A percentile compares a stretch with the other conserved stretches of the same genome.
Evolutionary conservation across 1,284 basidiomycete genomes (phyloP).

Genomic region (Serendipita sp.): DNA sequence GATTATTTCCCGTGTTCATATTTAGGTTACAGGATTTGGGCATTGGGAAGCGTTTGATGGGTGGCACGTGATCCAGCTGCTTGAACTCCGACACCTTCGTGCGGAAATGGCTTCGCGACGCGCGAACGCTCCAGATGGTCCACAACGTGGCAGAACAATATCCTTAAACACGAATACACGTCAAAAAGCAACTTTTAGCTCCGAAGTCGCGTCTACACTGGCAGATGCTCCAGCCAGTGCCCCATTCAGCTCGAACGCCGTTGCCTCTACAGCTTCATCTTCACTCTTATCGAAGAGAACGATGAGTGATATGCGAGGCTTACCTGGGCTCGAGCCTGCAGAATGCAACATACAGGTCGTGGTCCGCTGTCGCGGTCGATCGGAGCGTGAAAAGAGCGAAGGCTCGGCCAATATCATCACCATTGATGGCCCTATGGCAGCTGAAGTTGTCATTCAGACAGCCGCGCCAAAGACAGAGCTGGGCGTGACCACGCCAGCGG

Average conservation of each 20-base stretch:
- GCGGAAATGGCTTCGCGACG: conserved; percentile 3
- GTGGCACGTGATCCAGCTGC: neutral
- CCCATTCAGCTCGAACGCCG: neutral
- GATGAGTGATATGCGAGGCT: neutral
- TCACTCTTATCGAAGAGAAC: neutral
- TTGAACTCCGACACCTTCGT: neutral
- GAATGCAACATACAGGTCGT: conserved; percentile 85
- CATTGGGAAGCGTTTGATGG: neutral
- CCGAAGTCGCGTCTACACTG: neutral
- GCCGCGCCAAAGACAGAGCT: conserved; percentile 47
- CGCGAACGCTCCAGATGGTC: neutral
- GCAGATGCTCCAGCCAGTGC: neutral
- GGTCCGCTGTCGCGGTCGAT: conserved; percentile 68
- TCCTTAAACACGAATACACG: neutral
- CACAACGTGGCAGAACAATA: neutral
- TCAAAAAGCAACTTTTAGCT: neutral
- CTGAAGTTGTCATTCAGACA: conserved; percentile 69
- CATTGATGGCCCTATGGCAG: conserved; percentile 55
- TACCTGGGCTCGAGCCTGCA: conserved; percentile 19
- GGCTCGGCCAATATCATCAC: conserved; percentile 72
- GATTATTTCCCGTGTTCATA: too few relatives aligned
- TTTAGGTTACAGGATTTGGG: too few relatives aligned
- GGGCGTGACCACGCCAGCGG: conserved; percentile 49
- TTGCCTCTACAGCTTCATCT: neutral
- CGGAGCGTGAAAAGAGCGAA: conserved; percentile 68